A percentile compares a stretch with the other conserved stretches of the same genome.
These are phyloP conservation scores for Polygonum maritimum DNA, from an alignment of 148 eudicot species.

Conservation along the genomic window DNA sequence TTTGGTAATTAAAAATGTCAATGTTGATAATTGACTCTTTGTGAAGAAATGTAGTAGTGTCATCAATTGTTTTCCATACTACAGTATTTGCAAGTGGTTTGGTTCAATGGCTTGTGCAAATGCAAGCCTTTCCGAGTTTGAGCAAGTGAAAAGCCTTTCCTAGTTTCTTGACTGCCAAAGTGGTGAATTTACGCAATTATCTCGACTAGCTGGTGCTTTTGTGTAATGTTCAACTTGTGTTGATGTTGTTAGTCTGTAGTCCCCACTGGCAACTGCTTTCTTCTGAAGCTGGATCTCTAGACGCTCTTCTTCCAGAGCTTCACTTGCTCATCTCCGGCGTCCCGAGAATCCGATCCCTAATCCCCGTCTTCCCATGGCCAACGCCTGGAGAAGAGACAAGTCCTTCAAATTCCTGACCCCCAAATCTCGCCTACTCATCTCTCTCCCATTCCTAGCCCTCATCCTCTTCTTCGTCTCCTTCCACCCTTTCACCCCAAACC, in stretches of 20 bases:
- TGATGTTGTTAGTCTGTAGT: too few relatives aligned
- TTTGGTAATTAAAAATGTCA: too few relatives aligned
- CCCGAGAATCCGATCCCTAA: neutral
- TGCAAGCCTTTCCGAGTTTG: too few relatives aligned
- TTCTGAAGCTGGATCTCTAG: neutral
- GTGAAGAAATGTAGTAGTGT: too few relatives aligned
- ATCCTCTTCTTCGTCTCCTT: slow-evolving; percentile 38
- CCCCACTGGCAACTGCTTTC: neutral
- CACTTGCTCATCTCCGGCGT: neutral
- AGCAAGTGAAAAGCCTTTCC: too few relatives aligned
- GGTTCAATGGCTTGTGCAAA: too few relatives aligned
- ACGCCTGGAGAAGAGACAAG: slow-evolving; percentile 69
- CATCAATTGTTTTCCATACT: too few relatives aligned
- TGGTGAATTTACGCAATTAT: neutral
- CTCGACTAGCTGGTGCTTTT: neutral
- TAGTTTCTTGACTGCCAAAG: too few relatives aligned
- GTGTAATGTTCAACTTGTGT: neutral
- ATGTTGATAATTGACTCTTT: too few relatives aligned
- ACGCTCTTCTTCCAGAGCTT: neutral
- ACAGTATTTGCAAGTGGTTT: too few relatives aligned
- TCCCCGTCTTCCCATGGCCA: slow-evolving; percentile 49
- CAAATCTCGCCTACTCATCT: slow-evolving; percentile 43
- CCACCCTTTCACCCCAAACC: slow-evolving; percentile 23
- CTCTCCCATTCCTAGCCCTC: slow-evolving; percentile 42
- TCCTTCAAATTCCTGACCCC: slow-evolving; percentile 39